Evolutionary conservation across 345 rosid species (phyloP), one percentile per base, ranked within the genome.

Genomic region (Syzygium grande): DNA sequence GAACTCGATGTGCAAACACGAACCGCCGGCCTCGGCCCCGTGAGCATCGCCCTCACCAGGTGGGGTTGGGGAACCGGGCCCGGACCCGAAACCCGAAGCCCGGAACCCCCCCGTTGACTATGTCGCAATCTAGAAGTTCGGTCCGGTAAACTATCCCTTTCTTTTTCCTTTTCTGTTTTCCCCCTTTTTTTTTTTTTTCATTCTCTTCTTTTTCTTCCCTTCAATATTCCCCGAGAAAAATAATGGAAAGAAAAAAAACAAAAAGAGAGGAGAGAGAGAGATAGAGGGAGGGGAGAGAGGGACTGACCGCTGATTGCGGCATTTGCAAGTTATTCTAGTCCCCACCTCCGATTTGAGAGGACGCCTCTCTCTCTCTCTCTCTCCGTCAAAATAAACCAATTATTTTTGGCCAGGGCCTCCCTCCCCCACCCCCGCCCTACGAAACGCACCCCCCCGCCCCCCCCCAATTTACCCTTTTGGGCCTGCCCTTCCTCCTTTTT

Each of bases 271-370:
- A 17, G 22, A 34, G 23, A 68, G 46, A 34, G 80, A 73, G 80
- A 17, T n/a, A n/a, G n/a, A n/a, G n/a, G n/a, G n/a, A n/a, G n/a
- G 80, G 2, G 65, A 58, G 79, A 21, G 79, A 9, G 79, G 6
- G 86, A 30, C n/a, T 25, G 65, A 55, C 73, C 86, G 86, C 52
- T 85, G 63, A 85, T 85, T 54, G 73, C 86, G 86, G 86, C 65
- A 38, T 56, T 38, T 11, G 83, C 49, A 73, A 73, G 83, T 73
- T 73, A 38, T 38, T 73, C 27, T 38, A 38, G 80, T 68, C 58
- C 2, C 16, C 43, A 17, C 79, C 46, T 68, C 23, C 17, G 79
- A 68, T 68, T 68, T 38, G 79, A 17, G 46, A 34, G 27, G 23
- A 34, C 17, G 34, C 30, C 80, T 6, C 22, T 38, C 22, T 73